A percentile compares a stretch with the other conserved stretches of the same genome.
Conservation (phyloP, 2,329 filamentous ascomycete species). For the Fusarium vanettenii region DNA sequence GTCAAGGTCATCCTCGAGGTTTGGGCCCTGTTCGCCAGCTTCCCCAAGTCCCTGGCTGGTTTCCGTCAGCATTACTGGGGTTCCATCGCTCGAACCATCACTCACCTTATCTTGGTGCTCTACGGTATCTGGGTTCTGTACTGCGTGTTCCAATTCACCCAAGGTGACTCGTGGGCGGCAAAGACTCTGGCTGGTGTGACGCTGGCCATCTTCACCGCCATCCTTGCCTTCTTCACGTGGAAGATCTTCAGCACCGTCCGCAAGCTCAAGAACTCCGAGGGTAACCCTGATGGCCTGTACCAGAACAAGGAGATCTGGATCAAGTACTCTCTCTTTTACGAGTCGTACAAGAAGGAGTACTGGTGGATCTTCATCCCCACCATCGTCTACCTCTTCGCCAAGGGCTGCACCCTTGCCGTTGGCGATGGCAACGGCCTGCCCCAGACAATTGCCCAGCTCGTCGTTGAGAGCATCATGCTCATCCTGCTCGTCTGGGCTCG, state of each 20-base stretch:
- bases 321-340: conserved; percentile 98
- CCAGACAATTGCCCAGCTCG: conserved; percentile 83
- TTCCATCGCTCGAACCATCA: conserved; percentile 87
- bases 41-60: conserved; percentile 80
- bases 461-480: conserved; percentile 85
- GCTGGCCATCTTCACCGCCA: conserved; percentile 80
- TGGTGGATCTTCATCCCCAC: conserved; percentile 97
- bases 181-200: conserved; percentile 86
- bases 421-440: conserved; percentile 86
- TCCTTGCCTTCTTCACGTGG: conserved; percentile 86
- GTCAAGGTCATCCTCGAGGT: conserved; percentile 91
- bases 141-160: conserved; percentile 94
- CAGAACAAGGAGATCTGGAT: conserved; percentile 92
- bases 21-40: conserved; percentile 90
- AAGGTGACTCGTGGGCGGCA: conserved; percentile 94
- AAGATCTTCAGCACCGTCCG: conserved; percentile 83
- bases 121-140: conserved; percentile 97
- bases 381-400: conserved; percentile 91
- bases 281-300: conserved; percentile 79
- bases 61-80: conserved; percentile 99
- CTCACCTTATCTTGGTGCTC: conserved; percentile 87
- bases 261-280: conserved; percentile 79
- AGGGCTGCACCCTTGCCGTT: conserved; percentile 86
- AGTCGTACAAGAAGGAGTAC: conserved; percentile 91
- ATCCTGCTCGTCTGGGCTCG: conserved; percentile 83